These are phyloP conservation scores for Nothophoma quercina DNA, from an alignment of 2,329 filamentous ascomycete species.

Conservation along the genomic window DNA sequence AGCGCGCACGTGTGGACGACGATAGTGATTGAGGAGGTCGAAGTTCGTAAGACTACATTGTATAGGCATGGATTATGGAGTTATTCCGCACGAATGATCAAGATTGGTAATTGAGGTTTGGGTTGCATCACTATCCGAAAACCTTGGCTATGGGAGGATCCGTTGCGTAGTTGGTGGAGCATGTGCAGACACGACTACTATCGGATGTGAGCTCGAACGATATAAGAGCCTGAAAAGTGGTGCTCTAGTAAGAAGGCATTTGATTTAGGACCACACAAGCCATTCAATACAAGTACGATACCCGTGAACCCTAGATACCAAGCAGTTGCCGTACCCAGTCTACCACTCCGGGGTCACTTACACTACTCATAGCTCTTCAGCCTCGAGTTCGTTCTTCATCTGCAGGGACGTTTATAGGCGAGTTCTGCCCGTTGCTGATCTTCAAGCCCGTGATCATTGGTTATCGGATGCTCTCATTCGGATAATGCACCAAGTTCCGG, in stretches of 20 bases:
- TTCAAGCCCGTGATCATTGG: neutral
- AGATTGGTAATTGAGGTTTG: slow-evolving; percentile 8
- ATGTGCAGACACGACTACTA: neutral
- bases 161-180: slow-evolving; percentile 4
- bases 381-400: neutral
- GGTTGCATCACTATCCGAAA: slow-evolving; percentile 4
- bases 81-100: slow-evolving; percentile 6
- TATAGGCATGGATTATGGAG: slow-evolving; percentile 3
- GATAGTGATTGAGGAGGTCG: slow-evolving; percentile 56
- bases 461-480: slow-evolving; percentile 3
- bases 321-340: neutral
- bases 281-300: neutral
- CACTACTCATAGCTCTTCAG: neutral
- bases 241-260: neutral
- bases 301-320: no score
- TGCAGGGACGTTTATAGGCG: neutral
- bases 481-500: neutral
- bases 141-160: slow-evolving; percentile 5
- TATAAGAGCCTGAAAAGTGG: neutral
- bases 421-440: slow-evolving; percentile 8
- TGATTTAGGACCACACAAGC: neutral
- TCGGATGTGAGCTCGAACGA: slow-evolving; percentile 8
- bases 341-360: no score
- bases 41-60: slow-evolving; percentile 1
- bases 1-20: slow-evolving; percentile 80